Conservation (phyloP, 2,329 filamentous ascomycete genomes). For the Trichoderma oligosporum region DNA sequence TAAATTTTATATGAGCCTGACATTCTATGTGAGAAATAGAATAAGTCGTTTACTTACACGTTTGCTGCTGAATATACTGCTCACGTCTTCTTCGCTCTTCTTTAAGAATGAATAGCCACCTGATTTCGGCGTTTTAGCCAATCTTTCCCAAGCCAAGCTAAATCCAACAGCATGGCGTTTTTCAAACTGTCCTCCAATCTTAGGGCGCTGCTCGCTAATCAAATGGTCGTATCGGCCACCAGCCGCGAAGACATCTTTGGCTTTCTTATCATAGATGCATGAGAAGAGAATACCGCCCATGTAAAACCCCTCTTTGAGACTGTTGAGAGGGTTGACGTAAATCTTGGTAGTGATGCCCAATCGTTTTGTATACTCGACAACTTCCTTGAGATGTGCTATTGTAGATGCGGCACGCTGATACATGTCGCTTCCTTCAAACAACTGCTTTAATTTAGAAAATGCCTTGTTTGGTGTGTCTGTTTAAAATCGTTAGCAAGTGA, state of each 20-base stretch:
- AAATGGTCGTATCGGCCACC: slow-evolving; percentile 90
- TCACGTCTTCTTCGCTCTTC: slow-evolving; percentile 61
- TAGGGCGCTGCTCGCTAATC: slow-evolving; percentile 77
- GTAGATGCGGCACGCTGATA: slow-evolving; percentile 72
- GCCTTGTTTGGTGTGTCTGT: slow-evolving; percentile 54
- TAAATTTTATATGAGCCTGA: background rate
- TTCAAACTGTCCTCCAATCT: slow-evolving; percentile 56
- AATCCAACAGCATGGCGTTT: slow-evolving; percentile 86
- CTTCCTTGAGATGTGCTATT: slow-evolving; percentile 74
- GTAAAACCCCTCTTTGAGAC: slow-evolving; percentile 90
- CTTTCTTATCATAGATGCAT: slow-evolving; percentile 80
- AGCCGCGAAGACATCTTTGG: slow-evolving; percentile 82
- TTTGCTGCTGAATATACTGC: slow-evolving; percentile 57
- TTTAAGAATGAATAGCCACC: slow-evolving; percentile 61
- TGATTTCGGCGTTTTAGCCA: slow-evolving; percentile 62
- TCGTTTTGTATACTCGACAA: slow-evolving; percentile 71
- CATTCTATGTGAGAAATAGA: background rate
- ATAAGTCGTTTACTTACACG: slow-evolving; percentile 53
- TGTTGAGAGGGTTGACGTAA: slow-evolving; percentile 80
- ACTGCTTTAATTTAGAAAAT: slow-evolving; percentile 54
- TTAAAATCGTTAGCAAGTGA: slow-evolving; percentile 22
- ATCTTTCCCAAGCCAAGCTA: slow-evolving; percentile 81
- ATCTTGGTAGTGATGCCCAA: slow-evolving; percentile 74
- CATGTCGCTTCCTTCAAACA: slow-evolving; percentile 61
- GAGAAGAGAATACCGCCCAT: slow-evolving; percentile 82